phyloP scores from a whole-genome alignment of 179 eudicot genomes.

The Corrigiola litoralis region DNA sequence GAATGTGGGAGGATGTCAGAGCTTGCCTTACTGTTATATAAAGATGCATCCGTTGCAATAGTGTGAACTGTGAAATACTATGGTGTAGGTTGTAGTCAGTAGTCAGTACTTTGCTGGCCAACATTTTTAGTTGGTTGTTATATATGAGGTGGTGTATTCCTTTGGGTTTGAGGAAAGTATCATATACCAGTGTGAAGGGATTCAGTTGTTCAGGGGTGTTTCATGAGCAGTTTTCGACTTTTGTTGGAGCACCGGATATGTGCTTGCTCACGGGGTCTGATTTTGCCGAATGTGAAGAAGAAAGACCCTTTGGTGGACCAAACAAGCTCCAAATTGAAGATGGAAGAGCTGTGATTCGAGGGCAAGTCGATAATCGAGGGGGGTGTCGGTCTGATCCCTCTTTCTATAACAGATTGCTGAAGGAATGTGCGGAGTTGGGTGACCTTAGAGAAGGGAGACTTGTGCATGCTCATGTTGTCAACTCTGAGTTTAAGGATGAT shows the following conservation, averaged over 20 bases:
- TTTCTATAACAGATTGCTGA: conserved; percentile 40
- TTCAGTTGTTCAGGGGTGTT: background rate
- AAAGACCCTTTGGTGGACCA: background rate
- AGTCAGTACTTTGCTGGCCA: background rate
- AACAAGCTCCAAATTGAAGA: background rate
- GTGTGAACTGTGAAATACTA: too few species aligned
- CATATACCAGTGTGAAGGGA: background rate
- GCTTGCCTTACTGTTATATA: too few species aligned
- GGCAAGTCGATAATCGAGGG: background rate
- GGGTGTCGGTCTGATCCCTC: conserved; percentile 18
- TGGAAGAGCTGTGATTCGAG: background rate
- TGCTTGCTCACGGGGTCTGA: background rate
- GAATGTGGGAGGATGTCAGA: too few species aligned
- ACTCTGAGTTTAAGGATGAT: conserved; percentile 40
- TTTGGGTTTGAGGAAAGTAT: conserved; percentile 8
- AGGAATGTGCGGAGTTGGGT: conserved; percentile 41
- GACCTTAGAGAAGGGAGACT: conserved; percentile 47
- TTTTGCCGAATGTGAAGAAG: conserved; percentile 13
- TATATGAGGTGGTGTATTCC: conserved; percentile 28
- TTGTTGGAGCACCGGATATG: conserved; percentile 9
- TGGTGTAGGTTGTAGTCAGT: background rate
- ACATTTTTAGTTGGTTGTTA: background rate
- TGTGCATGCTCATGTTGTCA: conserved; percentile 50
- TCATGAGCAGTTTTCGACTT: conserved; percentile 5
- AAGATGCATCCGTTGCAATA: too few species aligned